Evolutionary conservation across 1,284 basidiomycete genomes (phyloP).

Genomic region (Irpex rosettiformis): DNA sequence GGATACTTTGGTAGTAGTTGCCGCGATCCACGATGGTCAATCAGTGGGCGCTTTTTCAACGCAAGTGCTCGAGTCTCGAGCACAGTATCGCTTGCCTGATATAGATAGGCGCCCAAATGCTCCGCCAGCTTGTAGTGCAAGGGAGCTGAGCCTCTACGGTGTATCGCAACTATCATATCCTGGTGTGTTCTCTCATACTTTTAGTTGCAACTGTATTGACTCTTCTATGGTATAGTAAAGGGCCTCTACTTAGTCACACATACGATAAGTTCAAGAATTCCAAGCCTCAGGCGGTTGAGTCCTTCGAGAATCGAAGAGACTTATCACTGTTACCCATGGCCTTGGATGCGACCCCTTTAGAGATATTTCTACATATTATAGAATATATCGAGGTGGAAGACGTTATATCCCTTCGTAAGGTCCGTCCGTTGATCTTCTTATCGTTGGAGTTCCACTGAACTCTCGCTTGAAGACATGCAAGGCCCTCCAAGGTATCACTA

Average conservation of each 20-base stretch:
- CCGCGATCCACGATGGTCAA: neutral
- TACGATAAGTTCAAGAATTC: too few relatives aligned
- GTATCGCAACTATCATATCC: too few relatives aligned
- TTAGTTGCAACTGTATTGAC: too few relatives aligned
- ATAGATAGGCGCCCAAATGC: neutral
- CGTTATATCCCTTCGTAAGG: constrained; percentile 16
- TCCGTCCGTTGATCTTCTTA: neutral
- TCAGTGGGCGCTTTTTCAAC: neutral
- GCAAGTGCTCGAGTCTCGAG: too few relatives aligned
- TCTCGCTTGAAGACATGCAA: constrained; percentile 42
- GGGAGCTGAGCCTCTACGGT: too few relatives aligned
- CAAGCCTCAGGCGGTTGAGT: too few relatives aligned
- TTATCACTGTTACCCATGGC: neutral
- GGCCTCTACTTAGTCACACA: too few relatives aligned
- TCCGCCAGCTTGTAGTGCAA: too few relatives aligned
- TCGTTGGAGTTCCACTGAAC: neutral
- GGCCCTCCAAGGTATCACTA: constrained; percentile 38
- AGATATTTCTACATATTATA: constrained; percentile 19
- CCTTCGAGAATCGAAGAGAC: too few relatives aligned
- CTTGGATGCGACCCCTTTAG: constrained; percentile 8
- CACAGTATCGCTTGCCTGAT: neutral
- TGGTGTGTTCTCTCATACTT: too few relatives aligned
- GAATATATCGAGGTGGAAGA: constrained; percentile 11
- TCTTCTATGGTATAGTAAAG: too few relatives aligned
- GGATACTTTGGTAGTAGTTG: neutral